These are phyloP conservation scores for Coriolopsis trogii DNA, from an alignment of 1,284 basidiomycete genomes.

Conservation along the genomic window DNA sequence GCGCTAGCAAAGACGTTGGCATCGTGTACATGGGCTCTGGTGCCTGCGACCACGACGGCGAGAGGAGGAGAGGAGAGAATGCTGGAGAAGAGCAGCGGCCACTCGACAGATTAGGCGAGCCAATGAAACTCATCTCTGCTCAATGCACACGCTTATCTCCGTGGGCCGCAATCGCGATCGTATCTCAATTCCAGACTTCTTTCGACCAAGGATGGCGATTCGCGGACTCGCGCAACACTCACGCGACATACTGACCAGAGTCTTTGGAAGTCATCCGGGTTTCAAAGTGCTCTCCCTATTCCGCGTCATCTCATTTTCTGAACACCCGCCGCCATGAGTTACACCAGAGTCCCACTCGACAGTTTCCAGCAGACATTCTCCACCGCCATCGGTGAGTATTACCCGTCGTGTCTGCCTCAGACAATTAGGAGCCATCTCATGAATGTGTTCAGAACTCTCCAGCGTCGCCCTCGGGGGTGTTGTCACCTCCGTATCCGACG, in stretches of 20 bases:
- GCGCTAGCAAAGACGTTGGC: no score
- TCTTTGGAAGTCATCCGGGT: no score
- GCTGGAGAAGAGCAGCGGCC: no score
- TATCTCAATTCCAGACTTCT: no score
- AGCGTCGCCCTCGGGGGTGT: slow-evolving; percentile 83
- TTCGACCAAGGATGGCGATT: no score
- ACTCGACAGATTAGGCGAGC: no score
- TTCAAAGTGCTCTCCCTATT: not conserved
- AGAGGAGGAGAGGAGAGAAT: no score
- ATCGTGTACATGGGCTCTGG: no score
- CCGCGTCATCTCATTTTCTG: not conserved
- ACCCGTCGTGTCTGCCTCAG: not conserved
- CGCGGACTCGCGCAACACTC: no score
- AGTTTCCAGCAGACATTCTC: slow-evolving; percentile 57
- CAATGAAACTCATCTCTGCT: no score
- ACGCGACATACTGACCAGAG: no score
- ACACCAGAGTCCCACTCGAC: slow-evolving; percentile 51
- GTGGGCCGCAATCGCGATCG: slow-evolving; percentile 4
- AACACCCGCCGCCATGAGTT: slow-evolving; percentile 37
- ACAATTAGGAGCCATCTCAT: not conserved
- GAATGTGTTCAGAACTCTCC: slow-evolving; percentile 73
- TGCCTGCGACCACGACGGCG: no score
- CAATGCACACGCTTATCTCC: slow-evolving; percentile 10
- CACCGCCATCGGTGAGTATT: slow-evolving; percentile 57
- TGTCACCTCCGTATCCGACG: slow-evolving; percentile 84